Conservation (phyloP, 2,329 filamentous ascomycete genomes). For the Aspergillus phoenicis region DNA sequence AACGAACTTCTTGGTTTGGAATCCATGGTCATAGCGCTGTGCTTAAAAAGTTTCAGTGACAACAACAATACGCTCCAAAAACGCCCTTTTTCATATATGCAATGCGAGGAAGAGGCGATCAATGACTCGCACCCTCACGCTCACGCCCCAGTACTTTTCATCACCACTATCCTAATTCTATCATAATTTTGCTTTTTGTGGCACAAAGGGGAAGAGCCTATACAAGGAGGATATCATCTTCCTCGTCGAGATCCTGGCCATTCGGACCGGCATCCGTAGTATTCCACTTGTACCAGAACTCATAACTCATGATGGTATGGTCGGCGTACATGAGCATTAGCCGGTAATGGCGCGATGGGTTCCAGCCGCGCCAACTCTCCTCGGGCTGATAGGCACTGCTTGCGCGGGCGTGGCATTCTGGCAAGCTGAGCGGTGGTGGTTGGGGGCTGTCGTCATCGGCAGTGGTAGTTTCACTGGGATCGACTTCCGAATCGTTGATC, state of each 20-base stretch:
- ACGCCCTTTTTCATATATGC: neutral
- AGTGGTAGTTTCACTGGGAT: neutral
- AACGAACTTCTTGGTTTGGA: too few species aligned
- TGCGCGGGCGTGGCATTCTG: slow-evolving; percentile 40
- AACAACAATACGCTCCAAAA: neutral
- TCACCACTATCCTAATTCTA: neutral
- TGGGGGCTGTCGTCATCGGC: neutral
- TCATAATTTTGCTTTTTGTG: neutral
- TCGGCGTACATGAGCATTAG: slow-evolving; percentile 61
- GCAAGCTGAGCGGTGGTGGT: slow-evolving; percentile 26
- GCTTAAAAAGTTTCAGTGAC: too few species aligned
- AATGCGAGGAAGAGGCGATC: neutral
- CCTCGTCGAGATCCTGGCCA: slow-evolving; percentile 15
- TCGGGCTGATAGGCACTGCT: slow-evolving; percentile 35
- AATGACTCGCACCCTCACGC: neutral
- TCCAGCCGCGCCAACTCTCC: slow-evolving; percentile 43
- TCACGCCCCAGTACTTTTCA: neutral
- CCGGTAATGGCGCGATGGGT: slow-evolving; percentile 50
- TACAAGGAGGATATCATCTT: slow-evolving; percentile 20
- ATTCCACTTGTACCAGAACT: slow-evolving; percentile 53
- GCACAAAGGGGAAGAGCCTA: neutral
- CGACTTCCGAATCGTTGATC: neutral
- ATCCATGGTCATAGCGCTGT: too few species aligned
- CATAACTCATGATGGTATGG: slow-evolving; percentile 61
- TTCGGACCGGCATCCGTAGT: slow-evolving; percentile 5